Percentiles rank a stretch among this genome's conserved stretches.
Conservation (phyloP, 2,329 filamentous ascomycete genomes). For the Aaosphaeria arxii region DNA sequence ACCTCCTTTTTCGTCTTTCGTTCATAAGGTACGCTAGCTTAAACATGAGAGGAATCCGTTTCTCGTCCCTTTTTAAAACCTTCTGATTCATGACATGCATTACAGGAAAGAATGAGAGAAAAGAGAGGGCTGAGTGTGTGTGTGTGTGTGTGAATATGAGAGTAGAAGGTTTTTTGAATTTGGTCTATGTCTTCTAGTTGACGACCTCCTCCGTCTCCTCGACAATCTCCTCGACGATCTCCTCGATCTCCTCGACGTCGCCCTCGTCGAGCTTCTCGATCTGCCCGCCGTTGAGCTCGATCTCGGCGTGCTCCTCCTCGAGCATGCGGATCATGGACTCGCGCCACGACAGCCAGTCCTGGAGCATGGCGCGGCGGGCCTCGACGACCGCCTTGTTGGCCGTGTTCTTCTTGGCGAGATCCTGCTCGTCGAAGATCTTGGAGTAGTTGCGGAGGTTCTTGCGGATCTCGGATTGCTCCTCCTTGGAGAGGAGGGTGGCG, state of each 20-base stretch:
- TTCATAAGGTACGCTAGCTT: too few species aligned
- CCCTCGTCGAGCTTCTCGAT: constrained; percentile 49
- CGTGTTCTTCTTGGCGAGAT: constrained; percentile 87
- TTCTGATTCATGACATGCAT: too few species aligned
- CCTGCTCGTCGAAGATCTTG: constrained; percentile 91
- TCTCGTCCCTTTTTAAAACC: too few species aligned
- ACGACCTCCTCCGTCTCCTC: constrained; percentile 83
- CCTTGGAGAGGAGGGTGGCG: constrained; percentile 85
- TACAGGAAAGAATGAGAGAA: too few species aligned
- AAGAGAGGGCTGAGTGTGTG: too few species aligned
- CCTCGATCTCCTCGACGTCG: constrained; percentile 58
- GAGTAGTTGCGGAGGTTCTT: constrained; percentile 98
- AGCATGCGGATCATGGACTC: constrained; percentile 68
- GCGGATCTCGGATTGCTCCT: constrained; percentile 96
- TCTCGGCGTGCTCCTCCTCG: constrained; percentile 51
- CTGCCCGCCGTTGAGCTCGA: constrained; percentile 56
- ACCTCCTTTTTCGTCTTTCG: too few species aligned
- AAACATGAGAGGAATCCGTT: too few species aligned
- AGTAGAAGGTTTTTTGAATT: too few species aligned
- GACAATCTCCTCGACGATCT: constrained; percentile 84
- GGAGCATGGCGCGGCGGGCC: constrained; percentile 73
- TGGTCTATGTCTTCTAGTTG: too few species aligned
- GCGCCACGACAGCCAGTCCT: constrained; percentile 88
- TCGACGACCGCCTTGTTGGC: constrained; percentile 94
- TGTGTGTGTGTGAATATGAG: too few species aligned